A percentile compares a stretch with the other conserved stretches of the same genome.
These are phyloP conservation scores for Curvularia eragrostidis DNA, from an alignment of 2,329 filamentous ascomycete genomes.

Conservation along the genomic window DNA sequence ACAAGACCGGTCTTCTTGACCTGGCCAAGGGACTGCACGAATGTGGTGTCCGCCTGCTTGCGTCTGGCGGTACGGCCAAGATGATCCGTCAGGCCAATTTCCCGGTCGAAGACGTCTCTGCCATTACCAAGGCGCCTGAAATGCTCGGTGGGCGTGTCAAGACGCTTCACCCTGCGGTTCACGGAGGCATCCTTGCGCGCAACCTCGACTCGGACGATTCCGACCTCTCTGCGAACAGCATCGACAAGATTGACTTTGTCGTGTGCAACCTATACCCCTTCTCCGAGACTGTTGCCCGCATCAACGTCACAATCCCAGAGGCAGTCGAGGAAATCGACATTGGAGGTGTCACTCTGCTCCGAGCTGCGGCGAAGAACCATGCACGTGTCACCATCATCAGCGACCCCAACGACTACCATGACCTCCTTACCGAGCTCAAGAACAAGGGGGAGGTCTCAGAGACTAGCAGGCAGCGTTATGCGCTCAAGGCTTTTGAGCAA, in stretches of 20 bases:
- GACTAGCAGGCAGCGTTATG: conserved; percentile 83
- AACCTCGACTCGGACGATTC: conserved; percentile 96
- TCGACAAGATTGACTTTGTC: conserved; percentile 53
- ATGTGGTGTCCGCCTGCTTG: conserved; percentile 67
- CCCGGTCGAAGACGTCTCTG: conserved; percentile 96
- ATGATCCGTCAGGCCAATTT: conserved; percentile 97
- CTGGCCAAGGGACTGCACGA: conserved; percentile 49
- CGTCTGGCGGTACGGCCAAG: conserved; percentile 92
- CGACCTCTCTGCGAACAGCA: conserved; percentile 69
- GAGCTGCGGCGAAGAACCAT: conserved; percentile 98
- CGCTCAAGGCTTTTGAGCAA: conserved; percentile 97
- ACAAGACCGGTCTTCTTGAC: conserved; percentile 77
- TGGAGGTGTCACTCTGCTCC: conserved; percentile 90
- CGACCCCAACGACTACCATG: conserved; percentile 90
- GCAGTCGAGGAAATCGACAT: conserved; percentile 99
- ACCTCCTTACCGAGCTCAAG: conserved; percentile 90
- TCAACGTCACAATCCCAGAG: conserved; percentile 95
- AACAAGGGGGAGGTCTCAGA: conserved; percentile 85
- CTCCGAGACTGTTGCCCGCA: conserved; percentile 96
- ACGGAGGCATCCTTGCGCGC: conserved; percentile 85
- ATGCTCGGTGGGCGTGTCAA: conserved; percentile 94
- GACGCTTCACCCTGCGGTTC: conserved; percentile 92
- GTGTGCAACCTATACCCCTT: conserved; percentile 99
- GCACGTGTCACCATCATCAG: conserved; percentile 92
- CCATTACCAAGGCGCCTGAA: conserved; percentile 92